Evolutionary conservation across 202 grass and related monocot genomes (phyloP).

Genomic region (Setaria italica): DNA sequence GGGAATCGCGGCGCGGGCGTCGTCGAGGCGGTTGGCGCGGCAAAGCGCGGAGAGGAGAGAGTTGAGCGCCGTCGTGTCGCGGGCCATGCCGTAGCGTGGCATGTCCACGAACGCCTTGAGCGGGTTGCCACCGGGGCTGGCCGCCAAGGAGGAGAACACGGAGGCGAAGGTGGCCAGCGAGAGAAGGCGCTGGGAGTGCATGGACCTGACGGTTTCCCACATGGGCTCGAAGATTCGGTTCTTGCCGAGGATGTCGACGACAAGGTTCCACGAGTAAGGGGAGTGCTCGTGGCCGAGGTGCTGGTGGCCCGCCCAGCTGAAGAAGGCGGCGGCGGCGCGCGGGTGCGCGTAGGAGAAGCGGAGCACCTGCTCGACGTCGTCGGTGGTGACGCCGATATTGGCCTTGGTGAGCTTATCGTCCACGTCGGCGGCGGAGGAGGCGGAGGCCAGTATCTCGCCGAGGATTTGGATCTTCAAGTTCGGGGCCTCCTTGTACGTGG

Average conservation of each 20-base stretch:
- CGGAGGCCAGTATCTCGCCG: slow-evolving; percentile 58
- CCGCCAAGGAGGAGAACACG: slow-evolving; percentile 72
- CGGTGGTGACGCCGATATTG: slow-evolving; percentile 47
- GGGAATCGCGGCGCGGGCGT: slow-evolving; percentile 63
- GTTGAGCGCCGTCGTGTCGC: slow-evolving; percentile 70
- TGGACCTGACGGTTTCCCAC: slow-evolving; percentile 76
- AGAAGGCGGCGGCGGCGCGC: slow-evolving; percentile 58
- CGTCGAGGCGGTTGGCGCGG: slow-evolving; percentile 61
- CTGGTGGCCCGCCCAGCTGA: slow-evolving; percentile 78
- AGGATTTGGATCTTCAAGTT: slow-evolving; percentile 55
- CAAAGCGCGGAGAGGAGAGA: slow-evolving; percentile 81
- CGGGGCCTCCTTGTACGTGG: slow-evolving; percentile 55
- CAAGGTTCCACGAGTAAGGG: slow-evolving; percentile 88
- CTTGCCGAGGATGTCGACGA: slow-evolving; percentile 90
- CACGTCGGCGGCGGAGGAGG: slow-evolving; percentile 32
- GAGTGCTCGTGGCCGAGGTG: slow-evolving; percentile 66
- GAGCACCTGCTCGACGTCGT: slow-evolving; percentile 83
- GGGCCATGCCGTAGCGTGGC: slow-evolving; percentile 54
- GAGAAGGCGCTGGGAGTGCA: slow-evolving; percentile 71
- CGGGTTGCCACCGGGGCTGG: slow-evolving; percentile 40
- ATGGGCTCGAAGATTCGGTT: slow-evolving; percentile 68
- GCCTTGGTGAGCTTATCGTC: slow-evolving; percentile 57
- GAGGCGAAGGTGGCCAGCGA: slow-evolving; percentile 82
- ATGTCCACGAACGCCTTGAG: slow-evolving; percentile 68
- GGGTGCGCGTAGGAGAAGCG: slow-evolving; percentile 80